Percentiles rank a stretch among this genome's conserved stretches.
phyloP scores from a whole-genome alignment of 257 asterid genomes.

The Capsicum baccatum region DNA sequence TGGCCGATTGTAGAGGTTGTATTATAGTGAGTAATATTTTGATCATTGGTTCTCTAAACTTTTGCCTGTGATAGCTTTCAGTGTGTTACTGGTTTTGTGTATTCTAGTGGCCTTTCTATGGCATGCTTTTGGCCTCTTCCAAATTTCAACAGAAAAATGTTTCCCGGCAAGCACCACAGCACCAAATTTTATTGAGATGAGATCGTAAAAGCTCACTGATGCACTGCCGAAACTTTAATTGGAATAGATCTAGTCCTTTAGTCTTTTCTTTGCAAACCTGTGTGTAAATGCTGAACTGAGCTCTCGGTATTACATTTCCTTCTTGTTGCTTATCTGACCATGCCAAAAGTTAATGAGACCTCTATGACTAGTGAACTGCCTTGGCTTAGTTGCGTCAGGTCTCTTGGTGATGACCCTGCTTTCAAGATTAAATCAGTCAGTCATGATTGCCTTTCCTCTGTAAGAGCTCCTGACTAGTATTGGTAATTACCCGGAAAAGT shows the following conservation, averaged over 20 bases:
- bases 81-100: background rate
- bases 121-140: background rate
- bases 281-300: conserved; percentile 11
- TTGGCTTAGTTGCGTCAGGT: background rate
- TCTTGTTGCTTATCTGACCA: conserved; percentile 23
- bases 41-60: background rate
- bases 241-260: background rate
- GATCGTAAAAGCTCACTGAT: background rate
- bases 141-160: background rate
- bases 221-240: background rate
- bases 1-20: conserved; percentile 1
- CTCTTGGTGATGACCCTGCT: background rate
- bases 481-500: background rate
- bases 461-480: background rate
- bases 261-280: background rate
- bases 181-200: background rate
- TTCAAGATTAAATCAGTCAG: background rate
- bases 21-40: background rate
- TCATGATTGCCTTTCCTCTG: background rate
- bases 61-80: conserved; percentile 12
- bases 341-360: conserved; percentile 8
- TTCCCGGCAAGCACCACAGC: background rate
- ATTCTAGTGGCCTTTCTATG: background rate
- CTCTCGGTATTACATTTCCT: background rate
- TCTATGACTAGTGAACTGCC: conserved; percentile 3